Evolutionary conservation across 257 asterid species (phyloP), one percentile per base, ranked within the genome.

Genomic region (Fraxinus americana): DNA sequence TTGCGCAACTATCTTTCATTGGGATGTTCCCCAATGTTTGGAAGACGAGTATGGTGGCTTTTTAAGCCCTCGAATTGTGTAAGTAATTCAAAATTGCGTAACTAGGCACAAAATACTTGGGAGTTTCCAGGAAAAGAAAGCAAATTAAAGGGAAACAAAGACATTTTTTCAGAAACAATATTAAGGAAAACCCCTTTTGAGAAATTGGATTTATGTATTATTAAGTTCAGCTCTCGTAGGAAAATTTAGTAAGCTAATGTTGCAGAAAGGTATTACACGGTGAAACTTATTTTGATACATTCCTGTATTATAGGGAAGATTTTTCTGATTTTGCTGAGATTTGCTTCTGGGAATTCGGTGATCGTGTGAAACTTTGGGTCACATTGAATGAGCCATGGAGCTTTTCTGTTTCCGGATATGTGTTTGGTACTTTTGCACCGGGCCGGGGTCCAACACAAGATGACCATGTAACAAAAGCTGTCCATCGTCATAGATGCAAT

Each of bases 321-420:
- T 52, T 52, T 52, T 14, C 21, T 52, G 61, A 52, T 13, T 52
- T 52, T 52, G 61, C 61, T 17, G 61, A 52, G 61, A 19, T 52
- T 52, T 52, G 61, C 9, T 52, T 52, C 21, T 52, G 61, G 61
- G 21, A 19, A 13, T 52, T 52, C 0, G 61, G 61, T 4, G 23
- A 52, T 17, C 61, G 61, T 14, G 61, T 52, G 61, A 52, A 52
- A 52, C 23, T 3, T 19, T 52, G 61, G 61, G 71, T 79, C 59
- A 86, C 92, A 0, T 1, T 74, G 41, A 88, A 88, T 21, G 92
- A 88, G 77, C 79, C 87, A 4, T 77, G 80, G 86, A 78, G 82
- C 1, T 82, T 78, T 21, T 61, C 82, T 0, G 27, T 2, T 5
- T 1, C 32, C 0, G 92, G 87, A 1, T 88, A 88, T 45, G 73